Base-by-base conservation (phyloP, 768 basidiomycete genomes). In the Mrakia blollopis region DNA sequence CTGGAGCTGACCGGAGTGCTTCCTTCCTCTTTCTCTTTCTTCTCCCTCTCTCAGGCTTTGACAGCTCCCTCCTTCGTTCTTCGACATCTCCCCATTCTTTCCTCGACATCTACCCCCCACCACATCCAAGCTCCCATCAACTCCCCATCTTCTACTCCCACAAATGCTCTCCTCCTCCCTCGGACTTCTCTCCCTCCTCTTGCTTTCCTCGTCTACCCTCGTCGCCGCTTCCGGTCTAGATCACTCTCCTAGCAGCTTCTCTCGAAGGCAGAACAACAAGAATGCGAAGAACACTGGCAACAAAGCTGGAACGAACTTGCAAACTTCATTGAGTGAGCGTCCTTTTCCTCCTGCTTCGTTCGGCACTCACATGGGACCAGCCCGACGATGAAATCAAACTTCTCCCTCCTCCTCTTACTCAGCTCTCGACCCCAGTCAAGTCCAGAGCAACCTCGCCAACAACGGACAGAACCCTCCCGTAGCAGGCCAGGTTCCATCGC, bases 401-500 rank as follows among this genome's bases (percentile, higher is more conserved):
- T 5, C 14, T 5, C 44, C 41, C 25, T 63, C 74, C 67, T 57
- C 73, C 71, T 35, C 62, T n/a, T n/a, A n/a, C n/a, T n/a, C 79
- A 44, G 78, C 88, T 72, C 87, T 90, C 75, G 86, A 88, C 82
- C 87, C 87, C 74, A 78, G 77, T 35, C 86, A 87, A 72, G 85
- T 89, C 80, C 87, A 87, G 25, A 71, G 80, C 52, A 87, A 86
- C 63, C 87, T 89, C 74, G 85, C 85, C 37, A 85, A 88, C 65
- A 80, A 88, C 78, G 89, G 87, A 82, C 81, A 21, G 82, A 85
- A 68, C 25, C 65, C 65, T 35, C 65, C 72, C 25, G 50, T 60
- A 28, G 72, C 41, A 67, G 87, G 87, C 52, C 87, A 88, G 81
- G 86, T 87, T 74, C 83, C 87, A 4, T 88, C 87, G 10, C 81